Percentiles rank a stretch among this genome's conserved stretches.
Conservation (phyloP, 2,329 filamentous ascomycete species). For the Mariannaea sp. region DNA sequence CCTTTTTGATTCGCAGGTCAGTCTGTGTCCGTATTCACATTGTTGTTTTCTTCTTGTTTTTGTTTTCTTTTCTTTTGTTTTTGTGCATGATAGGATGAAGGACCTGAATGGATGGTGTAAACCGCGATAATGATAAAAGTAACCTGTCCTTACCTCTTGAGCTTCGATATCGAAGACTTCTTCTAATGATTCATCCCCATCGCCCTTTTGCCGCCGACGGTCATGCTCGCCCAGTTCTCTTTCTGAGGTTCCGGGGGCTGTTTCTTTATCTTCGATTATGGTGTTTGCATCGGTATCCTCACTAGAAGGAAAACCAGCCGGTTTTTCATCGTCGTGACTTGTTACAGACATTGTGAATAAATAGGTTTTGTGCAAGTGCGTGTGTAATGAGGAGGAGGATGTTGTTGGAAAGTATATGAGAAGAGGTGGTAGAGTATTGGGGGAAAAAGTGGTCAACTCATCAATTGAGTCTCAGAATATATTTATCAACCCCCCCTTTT, state of each 20-base stretch:
- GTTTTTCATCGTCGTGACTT: constrained; percentile 14
- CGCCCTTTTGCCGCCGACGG: constrained; percentile 16
- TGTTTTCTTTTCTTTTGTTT: no score
- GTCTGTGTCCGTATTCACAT: neutral
- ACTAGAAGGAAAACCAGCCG: neutral
- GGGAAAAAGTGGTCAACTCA: no score
- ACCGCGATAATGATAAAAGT: no score
- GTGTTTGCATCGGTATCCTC: constrained; percentile 22
- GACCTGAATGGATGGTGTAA: no score
- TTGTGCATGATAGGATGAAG: no score
- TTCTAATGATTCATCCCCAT: constrained; percentile 17
- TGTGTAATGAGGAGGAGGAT: no score
- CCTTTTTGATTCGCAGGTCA: constrained; percentile 13
- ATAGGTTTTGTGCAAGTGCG: no score
- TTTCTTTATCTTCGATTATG: constrained; percentile 19
- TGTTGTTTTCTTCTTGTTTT: no score
- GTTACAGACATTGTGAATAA: constrained; percentile 13
- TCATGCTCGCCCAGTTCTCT: constrained; percentile 7
- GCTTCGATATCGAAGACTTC: constrained; percentile 32
- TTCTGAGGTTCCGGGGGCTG: neutral
- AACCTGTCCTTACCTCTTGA: constrained; percentile 31
- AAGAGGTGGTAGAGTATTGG: no score
- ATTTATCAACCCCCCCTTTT: no score
- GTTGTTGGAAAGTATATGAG: no score
- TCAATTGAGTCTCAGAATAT: no score